These are phyloP conservation scores for Elsinoe australis DNA, from an alignment of 2,329 filamentous ascomycete genomes.

Conservation along the genomic window DNA sequence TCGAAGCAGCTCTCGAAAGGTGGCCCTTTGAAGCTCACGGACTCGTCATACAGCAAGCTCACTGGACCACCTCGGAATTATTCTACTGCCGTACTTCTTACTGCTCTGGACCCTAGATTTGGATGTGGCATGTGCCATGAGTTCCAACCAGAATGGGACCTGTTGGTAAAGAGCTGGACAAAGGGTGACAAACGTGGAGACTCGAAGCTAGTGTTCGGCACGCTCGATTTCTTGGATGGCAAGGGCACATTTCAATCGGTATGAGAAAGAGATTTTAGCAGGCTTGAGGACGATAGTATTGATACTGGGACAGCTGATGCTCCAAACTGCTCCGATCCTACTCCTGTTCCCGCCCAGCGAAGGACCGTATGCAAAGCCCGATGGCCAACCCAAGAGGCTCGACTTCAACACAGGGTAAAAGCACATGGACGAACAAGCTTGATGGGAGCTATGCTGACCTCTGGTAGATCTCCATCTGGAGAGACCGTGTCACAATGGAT, in stretches of 20 bases:
- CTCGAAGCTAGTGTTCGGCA: conserved; percentile 68
- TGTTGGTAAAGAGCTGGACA: conserved; percentile 77
- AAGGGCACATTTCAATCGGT: conserved; percentile 82
- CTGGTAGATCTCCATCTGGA: conserved; percentile 57
- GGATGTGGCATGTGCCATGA: conserved; percentile 80
- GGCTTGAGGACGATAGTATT: conserved; percentile 19
- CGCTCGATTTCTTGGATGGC: conserved; percentile 80
- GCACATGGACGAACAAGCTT: conserved; percentile 25
- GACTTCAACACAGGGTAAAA: conserved; percentile 74
- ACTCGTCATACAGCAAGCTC: conserved; percentile 65
- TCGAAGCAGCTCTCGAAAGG: conserved; percentile 54
- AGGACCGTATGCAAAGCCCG: conserved; percentile 67
- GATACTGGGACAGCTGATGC: conserved; percentile 57
- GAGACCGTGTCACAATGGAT: conserved; percentile 77
- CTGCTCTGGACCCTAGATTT: conserved; percentile 74
- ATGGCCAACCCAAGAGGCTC: conserved; percentile 64
- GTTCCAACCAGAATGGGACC: conserved; percentile 90
- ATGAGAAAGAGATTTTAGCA: conserved; percentile 26
- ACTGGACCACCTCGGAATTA: conserved; percentile 77
- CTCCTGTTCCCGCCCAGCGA: conserved; percentile 78
- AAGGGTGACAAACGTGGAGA: conserved; percentile 71
- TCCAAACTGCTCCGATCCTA: conserved; percentile 89
- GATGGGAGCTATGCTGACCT: conserved; percentile 1
- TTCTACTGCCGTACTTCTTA: conserved; percentile 71
- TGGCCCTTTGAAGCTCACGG: conserved; percentile 68